Base-by-base conservation (phyloP, 139 green algal species). In the Chlamydomonas applanata region DNA sequence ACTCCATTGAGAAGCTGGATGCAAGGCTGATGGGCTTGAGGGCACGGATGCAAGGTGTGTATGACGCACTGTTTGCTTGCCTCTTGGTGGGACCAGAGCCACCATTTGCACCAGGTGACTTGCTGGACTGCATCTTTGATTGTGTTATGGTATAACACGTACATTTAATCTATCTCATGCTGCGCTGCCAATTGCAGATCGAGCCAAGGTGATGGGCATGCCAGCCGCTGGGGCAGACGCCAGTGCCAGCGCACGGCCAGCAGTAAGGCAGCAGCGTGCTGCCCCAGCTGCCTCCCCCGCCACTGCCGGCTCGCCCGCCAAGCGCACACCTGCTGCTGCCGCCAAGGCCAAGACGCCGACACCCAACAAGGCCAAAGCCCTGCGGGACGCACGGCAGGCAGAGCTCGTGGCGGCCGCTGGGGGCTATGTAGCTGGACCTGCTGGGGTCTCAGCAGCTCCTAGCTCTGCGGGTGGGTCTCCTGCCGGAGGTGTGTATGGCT, bases 1-100 rank as follows among this genome's bases (percentile, higher is more conserved):
- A 82, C 19, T 82, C 74, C 45, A 74, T 85, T 62, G 75, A 85
- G 34, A 52, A 62, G 57, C 79, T 85, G 57, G 79, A 85, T 57
- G 36, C 32, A 22, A 63, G 56, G 63, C 71, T 85, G 45, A 74
- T 32, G 7, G 69, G 14, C 2, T 52, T 75, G 49, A 46, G 29
- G 17, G 32, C 16, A 9, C 52, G 53, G n/a, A 64, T 67, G 69
- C 17, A 27, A 30, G 63, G 63, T 52, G 34, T 2, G 63, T n/a
- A n/a, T n/a, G n/a, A n/a, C n/a, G n/a, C n/a, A 63, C 9, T 30
- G 56, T 16, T 34, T 7, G 25, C 56, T 63, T 34, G 16, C 13
- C 56, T 11, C 40, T 49, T 49, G 40, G 40, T 11, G 7, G 40
- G 7, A 19, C 7, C 7, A 49, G 40, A 49, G 40, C 40, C n/a